A percentile compares a stretch with the other conserved stretches of the same genome.
Conservation (phyloP, 495 filamentous ascomycete genomes). For the Aspergillus campestris region DNA sequence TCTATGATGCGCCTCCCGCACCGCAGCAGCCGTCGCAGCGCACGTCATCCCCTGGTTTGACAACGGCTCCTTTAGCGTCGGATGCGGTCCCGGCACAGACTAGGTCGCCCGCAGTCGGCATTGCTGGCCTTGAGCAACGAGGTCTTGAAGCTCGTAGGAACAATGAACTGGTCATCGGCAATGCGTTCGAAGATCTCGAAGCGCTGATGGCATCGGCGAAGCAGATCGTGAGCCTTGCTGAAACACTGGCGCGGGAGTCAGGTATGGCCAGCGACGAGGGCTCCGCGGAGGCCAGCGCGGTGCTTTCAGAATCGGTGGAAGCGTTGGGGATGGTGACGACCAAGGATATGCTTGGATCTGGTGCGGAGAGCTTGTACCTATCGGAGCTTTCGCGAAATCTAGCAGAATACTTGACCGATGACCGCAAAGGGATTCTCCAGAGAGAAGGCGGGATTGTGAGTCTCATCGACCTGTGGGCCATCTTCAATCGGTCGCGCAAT, state of each 20-base stretch:
- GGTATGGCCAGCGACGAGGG: conserved; percentile 47
- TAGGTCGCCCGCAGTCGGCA: conserved; percentile 65
- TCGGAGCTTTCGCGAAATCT: conserved; percentile 80
- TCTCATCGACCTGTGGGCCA: conserved; percentile 91
- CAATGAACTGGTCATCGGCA: conserved; percentile 87
- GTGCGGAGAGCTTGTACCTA: conserved; percentile 52
- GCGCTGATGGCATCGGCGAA: conserved; percentile 96
- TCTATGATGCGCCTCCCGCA: conserved; percentile 85
- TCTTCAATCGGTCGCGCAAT: conserved; percentile 92
- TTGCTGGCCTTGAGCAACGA: conserved; percentile 83
- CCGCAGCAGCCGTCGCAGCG: conserved; percentile 51
- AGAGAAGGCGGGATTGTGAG: conserved; percentile 90
- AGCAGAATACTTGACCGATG: conserved; percentile 91
- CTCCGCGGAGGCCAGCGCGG: conserved; percentile 56
- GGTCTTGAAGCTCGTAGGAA: conserved; percentile 76
- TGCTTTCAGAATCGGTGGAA: conserved; percentile 74
- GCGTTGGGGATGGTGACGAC: conserved; percentile 85
- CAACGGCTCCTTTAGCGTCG: conserved; percentile 12
- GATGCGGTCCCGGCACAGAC: conserved; percentile 19
- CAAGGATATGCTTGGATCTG: conserved; percentile 72
- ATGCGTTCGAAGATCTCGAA: conserved; percentile 92
- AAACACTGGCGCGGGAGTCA: conserved; percentile 68
- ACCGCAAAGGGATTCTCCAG: conserved; percentile 68
- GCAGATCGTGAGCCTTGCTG: conserved; percentile 87
- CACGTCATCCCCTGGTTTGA: conserved; percentile 13